Evolutionary conservation across 345 rosid genomes (phyloP).

Genomic region (Ailanthus altissimus): DNA sequence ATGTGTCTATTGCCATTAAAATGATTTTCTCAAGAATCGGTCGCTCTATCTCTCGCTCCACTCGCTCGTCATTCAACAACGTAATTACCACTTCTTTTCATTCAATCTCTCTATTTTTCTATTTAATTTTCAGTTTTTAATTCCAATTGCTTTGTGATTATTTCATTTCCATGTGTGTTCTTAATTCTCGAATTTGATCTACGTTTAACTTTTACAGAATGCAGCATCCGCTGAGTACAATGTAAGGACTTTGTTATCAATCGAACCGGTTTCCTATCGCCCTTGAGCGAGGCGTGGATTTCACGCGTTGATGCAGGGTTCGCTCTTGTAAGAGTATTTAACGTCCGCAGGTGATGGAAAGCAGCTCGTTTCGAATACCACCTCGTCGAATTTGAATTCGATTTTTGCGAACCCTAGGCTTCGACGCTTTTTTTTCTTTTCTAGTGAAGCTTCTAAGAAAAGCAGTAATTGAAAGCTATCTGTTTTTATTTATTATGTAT

Average conservation of each 20-base stretch:
- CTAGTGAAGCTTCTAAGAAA: conserved; percentile 37
- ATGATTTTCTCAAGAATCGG: conserved; percentile 40
- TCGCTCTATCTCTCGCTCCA: conserved; percentile 30
- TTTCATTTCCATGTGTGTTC: not conserved
- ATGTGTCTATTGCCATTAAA: not conserved
- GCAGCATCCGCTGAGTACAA: conserved; percentile 11
- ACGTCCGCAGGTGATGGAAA: conserved; percentile 36
- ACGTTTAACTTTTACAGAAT: conserved; percentile 25
- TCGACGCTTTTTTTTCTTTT: conserved; percentile 33
- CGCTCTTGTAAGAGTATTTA: conserved; percentile 33
- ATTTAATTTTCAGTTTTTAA: too few species aligned
- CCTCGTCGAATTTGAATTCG: conserved; percentile 31
- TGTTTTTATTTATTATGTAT: not conserved
- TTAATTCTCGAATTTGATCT: not conserved
- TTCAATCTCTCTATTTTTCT: too few species aligned
- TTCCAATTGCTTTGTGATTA: not conserved
- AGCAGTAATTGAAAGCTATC: conserved; percentile 31
- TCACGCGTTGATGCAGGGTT: conserved; percentile 28
- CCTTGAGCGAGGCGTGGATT: conserved; percentile 14
- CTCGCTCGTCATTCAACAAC: conserved; percentile 26
- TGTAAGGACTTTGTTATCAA: conserved; percentile 13
- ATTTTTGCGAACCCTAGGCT: conserved; percentile 37
- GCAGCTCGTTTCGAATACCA: conserved; percentile 25
- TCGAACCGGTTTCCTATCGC: conserved; percentile 14
- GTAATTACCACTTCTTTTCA: conserved; percentile 7